Base-by-base conservation (phyloP, 2,329 filamentous ascomycete genomes). In the Colletotrichum liaoningense region DNA sequence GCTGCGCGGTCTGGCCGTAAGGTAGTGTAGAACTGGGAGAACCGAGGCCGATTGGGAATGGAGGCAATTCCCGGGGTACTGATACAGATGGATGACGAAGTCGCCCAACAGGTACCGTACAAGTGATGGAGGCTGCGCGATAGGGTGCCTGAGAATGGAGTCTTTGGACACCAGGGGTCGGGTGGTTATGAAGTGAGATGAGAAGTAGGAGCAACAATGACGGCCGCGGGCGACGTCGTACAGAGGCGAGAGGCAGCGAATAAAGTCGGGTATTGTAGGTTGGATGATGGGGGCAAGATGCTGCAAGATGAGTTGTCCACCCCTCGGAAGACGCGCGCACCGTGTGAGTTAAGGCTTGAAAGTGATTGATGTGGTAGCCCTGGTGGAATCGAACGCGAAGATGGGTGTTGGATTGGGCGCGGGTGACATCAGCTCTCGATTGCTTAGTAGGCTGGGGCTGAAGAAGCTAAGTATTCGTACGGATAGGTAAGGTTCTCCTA, bases 261-360 rank as follows among this genome's bases (percentile, higher is more conserved):
- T 74, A 57, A 70, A 56, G 64, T 54, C 58, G 46, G 69, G 52
- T 22, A 59, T 52, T 54, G 59, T 52, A 8, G 60, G 30, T 67
- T 24, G 64, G 67, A 14, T 73, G 62, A 63, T 26, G 55, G 69
- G 42, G 46, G 54, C 22, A 28, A 65, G 59, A 64, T 70, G 70
- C 73, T 76, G 74, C 75, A 76, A 73, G 75, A 76, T 76, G 75
- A 72, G 75, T 74, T 76, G 75, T 74, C 46, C 72, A 70, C 72
- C 56, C 67, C 58, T 60, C 46, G 55, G 70, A 19, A 65, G 33
- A 64, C 66, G 58, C 54, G 69, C 72, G 69, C 49, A 67, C 63
- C 46, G 69, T 74, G 72, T 63, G 22, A 65, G 35, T 55, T 49
- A 19, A 42, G 38, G 38, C 38, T 42, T 16, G 38, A 58, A 24